Conservation (phyloP, 192 early-diverging fungal species). For the Coemansia sp. region DNA sequence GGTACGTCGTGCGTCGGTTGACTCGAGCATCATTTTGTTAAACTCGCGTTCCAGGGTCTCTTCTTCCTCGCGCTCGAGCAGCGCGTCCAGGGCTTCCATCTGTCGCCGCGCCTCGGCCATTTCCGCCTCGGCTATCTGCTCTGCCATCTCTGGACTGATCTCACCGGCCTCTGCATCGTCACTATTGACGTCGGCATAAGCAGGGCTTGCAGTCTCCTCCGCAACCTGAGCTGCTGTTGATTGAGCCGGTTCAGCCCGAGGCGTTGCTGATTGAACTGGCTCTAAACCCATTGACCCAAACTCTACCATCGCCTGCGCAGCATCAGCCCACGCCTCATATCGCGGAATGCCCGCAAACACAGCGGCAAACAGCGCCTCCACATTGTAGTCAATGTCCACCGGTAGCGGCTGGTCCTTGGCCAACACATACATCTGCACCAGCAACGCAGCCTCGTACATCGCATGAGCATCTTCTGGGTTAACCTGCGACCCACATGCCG, state of each 20-base stretch:
- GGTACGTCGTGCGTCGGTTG: slow-evolving; percentile 75
- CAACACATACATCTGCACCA: slow-evolving; percentile 88
- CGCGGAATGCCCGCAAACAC: slow-evolving; percentile 62
- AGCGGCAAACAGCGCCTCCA: slow-evolving; percentile 76
- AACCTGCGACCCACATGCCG: slow-evolving; percentile 79
- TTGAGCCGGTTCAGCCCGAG: no score
- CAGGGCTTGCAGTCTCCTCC: background rate
- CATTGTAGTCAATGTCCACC: slow-evolving; percentile 86
- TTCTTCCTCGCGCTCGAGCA: slow-evolving; percentile 71
- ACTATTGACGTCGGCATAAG: background rate
- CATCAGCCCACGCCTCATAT: slow-evolving; percentile 71
- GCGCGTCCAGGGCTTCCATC: slow-evolving; percentile 69
- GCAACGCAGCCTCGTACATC: slow-evolving; percentile 63
- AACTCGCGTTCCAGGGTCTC: slow-evolving; percentile 90
- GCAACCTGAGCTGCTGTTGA: background rate
- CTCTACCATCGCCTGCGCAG: slow-evolving; percentile 59
- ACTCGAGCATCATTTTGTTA: slow-evolving; percentile 88
- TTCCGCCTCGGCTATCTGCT: slow-evolving; percentile 45
- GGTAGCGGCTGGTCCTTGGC: slow-evolving; percentile 75
- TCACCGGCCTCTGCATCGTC: slow-evolving; percentile 44
- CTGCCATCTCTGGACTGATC: background rate
- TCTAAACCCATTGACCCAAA: slow-evolving; percentile 23
- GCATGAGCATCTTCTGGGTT: slow-evolving; percentile 52
- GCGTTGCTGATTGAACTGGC: background rate
- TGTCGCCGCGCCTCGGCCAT: slow-evolving; percentile 55